Base-by-base conservation (phyloP, 1,284 basidiomycete genomes). In the Melampsora americana region DNA sequence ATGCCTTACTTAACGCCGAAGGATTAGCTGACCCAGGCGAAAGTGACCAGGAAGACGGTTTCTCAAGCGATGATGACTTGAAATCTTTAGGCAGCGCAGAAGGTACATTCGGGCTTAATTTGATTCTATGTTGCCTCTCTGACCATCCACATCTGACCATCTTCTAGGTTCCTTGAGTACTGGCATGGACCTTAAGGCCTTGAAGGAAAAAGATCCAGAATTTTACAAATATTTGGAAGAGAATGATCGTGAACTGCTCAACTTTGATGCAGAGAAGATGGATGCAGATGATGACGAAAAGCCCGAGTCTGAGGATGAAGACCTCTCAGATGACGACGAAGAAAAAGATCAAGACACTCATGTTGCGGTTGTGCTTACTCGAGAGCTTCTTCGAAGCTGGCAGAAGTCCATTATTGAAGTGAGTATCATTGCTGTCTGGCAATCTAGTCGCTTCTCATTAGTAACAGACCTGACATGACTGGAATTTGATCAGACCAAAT, bases 221-320 rank as follows among this genome's bases (percentile, higher is more conserved):
- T 99, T 99, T 85, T 99, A 89, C 89, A 94, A 96, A 84, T 99
- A 96, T 82, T 86, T 99, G 7, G 90, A 96, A 85, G 93, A 98
- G 84, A 95, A 99, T 82, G 95, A 99, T 84, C 85, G 87, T 74
- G 93, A 94, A 71, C 85, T 99, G 42, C 86, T 99, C 6, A 86
- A 92, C 1, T 99, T 99, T 82, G 79, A 79, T 39, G 77, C 75
- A 30, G 77, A 78, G 42, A 77, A 79, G 30, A 46, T 48, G 39
- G 66, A 75, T 46, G 66, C 56, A 16, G 78, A 78, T 46, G 79
- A 68, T 2, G 83, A 77, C 50, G 83, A 78, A 1, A 71, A 78
- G 26, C 79, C 4, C 77, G 79, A 42, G 50, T 79, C 59, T 3
- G 80, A 78, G 4, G 46, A 77, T 4, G 68, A 77, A n/a, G 70